Base-by-base conservation (phyloP, 345 rosid species). In the Bruguiera sexangula region DNA sequence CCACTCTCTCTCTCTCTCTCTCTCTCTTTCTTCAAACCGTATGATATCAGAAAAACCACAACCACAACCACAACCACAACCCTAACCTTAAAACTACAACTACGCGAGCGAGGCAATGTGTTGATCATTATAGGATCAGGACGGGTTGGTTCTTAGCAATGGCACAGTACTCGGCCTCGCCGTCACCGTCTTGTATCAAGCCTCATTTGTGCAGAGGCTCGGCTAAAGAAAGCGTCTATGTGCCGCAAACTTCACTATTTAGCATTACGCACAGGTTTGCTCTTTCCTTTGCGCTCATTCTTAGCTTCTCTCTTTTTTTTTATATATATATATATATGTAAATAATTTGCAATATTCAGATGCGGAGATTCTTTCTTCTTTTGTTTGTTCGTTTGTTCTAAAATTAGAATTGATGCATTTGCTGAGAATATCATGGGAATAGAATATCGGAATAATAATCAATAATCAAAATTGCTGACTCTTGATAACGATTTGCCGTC, bases 141-240 rank as follows among this genome's bases (percentile, higher is more conserved):
- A 39, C 26, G 4, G 50, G 50, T 43, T 43, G 50, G 31, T 10
- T 32, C 50, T 43, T 43, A 15, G 50, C 50, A 15, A 24, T 19
- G 2, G 66, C 66, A 63, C 6, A 64, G 55, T 78, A 3, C 71
- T 90, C 87, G 50, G 83, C 69, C 69, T 77, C 72, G 64, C 74
- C 87, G 68, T 81, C 80, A 10, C 73, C 83, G 21, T 75, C 78
- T 31, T 85, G 81, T 73, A 48, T 80, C 68, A 87, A 80, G 84
- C 79, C 76, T 62, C 84, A 65, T 50, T 22, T 75, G 67, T 85
- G 79, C 79, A 61, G 68, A 18, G 62, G 56, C 67, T 68, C 73
- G 7, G 67, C 58, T 56, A 65, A 63, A 58, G 79, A 70, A 72
- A 68, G 63, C 34, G 69, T 69, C 65, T 60, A 5, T 55, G 9